Conservation (phyloP, 441 rosid genomes). For the Adansonia grandidieri region DNA sequence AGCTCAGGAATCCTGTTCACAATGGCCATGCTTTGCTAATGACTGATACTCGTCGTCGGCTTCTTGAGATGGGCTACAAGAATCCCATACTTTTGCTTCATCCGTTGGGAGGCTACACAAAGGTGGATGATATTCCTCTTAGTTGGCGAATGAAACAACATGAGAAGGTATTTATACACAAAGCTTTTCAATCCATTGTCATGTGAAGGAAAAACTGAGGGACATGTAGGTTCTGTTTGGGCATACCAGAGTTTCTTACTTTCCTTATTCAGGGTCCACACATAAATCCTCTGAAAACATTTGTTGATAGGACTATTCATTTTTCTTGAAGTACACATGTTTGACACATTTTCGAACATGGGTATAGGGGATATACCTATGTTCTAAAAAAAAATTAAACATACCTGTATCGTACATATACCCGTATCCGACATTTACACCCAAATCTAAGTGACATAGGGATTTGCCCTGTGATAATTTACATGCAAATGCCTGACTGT, state of each 20-base stretch:
- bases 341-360: no score
- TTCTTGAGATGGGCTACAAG: slow-evolving; percentile 90
- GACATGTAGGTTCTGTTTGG: no score
- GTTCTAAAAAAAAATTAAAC: no score
- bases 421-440: no score
- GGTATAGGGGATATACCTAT: no score
- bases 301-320: background rate
- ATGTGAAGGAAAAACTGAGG: no score
- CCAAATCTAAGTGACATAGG: no score
- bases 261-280: background rate
- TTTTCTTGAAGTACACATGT: no score
- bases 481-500: background rate
- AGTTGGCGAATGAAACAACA: slow-evolving; percentile 96
- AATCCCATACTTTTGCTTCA: slow-evolving; percentile 92
- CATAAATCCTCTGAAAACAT: background rate
- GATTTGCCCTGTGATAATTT: no score
- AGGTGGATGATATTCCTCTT: slow-evolving; percentile 94
- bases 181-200: no score
- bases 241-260: no score
- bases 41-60: slow-evolving; percentile 87
- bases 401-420: no score
- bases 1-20: slow-evolving; percentile 95
- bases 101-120: slow-evolving; percentile 93
- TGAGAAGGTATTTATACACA: slow-evolving; percentile 54
- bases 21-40: slow-evolving; percentile 92